Conservation (phyloP, 225 moss, liverwort and hornwort genomes). For the Asterella californica region DNA sequence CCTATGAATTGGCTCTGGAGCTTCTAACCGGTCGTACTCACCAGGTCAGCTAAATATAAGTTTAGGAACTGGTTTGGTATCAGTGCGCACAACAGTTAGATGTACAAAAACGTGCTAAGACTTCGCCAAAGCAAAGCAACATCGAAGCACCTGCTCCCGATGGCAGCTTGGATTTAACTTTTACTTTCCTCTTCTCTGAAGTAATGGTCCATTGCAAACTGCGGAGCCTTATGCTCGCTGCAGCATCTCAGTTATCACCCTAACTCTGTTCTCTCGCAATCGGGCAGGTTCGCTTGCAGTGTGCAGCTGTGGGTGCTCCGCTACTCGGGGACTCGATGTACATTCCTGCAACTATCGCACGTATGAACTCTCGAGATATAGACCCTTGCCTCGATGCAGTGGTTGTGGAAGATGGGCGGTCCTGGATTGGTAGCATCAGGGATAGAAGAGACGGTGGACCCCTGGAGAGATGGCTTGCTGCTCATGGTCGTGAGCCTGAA, state of each 20-base stretch:
- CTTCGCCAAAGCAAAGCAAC: too few relatives aligned
- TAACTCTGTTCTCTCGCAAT: neutral
- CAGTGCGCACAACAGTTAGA: neutral
- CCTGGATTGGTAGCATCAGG: constrained; percentile 46
- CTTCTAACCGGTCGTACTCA: constrained; percentile 97
- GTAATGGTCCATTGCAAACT: too few relatives aligned
- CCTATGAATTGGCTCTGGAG: constrained; percentile 73
- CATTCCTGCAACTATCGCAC: constrained; percentile 64
- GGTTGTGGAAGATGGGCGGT: constrained; percentile 17
- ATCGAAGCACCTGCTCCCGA: too few relatives aligned
- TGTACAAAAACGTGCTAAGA: neutral
- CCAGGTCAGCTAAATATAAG: constrained; percentile 50
- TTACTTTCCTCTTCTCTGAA: too few relatives aligned
- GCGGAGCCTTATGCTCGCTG: neutral
- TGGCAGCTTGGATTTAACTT: too few relatives aligned
- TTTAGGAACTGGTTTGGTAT: neutral
- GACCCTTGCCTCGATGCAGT: constrained; percentile 57
- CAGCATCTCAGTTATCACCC: neutral
- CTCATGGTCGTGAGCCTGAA: constrained; percentile 47
- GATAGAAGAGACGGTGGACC: constrained; percentile 40
- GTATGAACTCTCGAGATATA: constrained; percentile 53
- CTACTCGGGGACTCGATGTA: constrained; percentile 93
- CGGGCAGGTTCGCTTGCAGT: constrained; percentile 73
- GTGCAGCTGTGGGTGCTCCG: constrained; percentile 76
- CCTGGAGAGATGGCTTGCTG: constrained; percentile 42